Conservation (phyloP, 768 basidiomycete genomes). For the Crepidotus variabilis region DNA sequence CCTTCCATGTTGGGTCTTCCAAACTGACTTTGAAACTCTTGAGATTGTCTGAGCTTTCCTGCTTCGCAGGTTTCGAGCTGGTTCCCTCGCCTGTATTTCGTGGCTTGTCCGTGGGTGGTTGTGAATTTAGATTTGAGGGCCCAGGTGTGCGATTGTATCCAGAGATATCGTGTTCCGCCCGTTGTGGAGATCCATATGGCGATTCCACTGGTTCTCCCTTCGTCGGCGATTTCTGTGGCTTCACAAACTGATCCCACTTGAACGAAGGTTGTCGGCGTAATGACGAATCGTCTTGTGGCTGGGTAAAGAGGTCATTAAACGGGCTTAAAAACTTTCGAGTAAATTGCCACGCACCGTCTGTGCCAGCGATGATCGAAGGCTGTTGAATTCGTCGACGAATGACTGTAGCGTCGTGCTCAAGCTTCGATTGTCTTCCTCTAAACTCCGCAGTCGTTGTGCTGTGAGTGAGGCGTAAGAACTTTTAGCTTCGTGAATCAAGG, state of each 20-base stretch:
- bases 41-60: conserved; percentile 72
- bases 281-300: conserved; percentile 38
- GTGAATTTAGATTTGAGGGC: conserved; percentile 13
- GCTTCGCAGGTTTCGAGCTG: conserved; percentile 41
- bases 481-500: neutral
- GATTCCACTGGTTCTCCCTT: conserved; percentile 67
- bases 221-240: conserved; percentile 77
- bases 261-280: conserved; percentile 76
- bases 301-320: conserved; percentile 2
- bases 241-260: conserved; percentile 84
- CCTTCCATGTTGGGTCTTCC: conserved; percentile 98
- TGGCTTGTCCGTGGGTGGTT: conserved; percentile 27
- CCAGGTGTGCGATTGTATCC: conserved; percentile 33
- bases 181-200: conserved; percentile 76
- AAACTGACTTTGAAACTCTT: conserved; percentile 97
- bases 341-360: conserved; percentile 31
- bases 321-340: neutral
- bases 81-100: conserved; percentile 27
- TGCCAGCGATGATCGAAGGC: conserved; percentile 32
- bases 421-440: conserved; percentile 79
- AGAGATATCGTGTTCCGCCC: conserved; percentile 66
- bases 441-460: conserved; percentile 64
- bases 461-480: neutral
- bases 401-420: conserved; percentile 59
- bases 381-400: conserved; percentile 64